Conservation (phyloP, 2,329 filamentous ascomycete genomes). For the Fusarium drepaniforme region DNA sequence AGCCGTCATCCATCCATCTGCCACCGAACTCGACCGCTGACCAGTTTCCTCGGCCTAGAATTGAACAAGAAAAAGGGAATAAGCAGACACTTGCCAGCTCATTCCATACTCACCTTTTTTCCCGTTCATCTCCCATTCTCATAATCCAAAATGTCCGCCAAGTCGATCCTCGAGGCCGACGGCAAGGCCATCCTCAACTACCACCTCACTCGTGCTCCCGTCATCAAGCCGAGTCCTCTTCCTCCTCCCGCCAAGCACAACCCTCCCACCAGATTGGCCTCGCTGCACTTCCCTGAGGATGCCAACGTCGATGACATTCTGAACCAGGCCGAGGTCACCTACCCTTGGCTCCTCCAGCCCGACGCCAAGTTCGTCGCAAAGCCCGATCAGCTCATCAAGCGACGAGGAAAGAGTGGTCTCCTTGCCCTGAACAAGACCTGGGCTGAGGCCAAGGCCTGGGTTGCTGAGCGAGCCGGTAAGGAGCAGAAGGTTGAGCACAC, state of each 20-base stretch:
- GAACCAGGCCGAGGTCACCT: conserved; percentile 95
- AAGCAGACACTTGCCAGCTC: conserved; percentile 44
- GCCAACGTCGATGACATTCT: conserved; percentile 85
- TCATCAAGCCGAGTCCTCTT: conserved; percentile 98
- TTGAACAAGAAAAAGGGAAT: conserved; percentile 39
- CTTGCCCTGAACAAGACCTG: conserved; percentile 97
- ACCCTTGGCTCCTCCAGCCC: conserved; percentile 90
- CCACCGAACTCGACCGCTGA: conserved; percentile 32
- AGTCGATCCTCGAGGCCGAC: conserved; percentile 98
- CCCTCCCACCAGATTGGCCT: conserved; percentile 88
- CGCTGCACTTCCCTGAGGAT: conserved; percentile 93
- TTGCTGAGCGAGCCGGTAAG: conserved; percentile 93
- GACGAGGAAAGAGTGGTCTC: conserved; percentile 98
- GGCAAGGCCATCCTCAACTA: conserved; percentile 99
- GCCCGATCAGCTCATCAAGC: conserved; percentile 99
- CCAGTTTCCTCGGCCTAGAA: conserved; percentile 31
- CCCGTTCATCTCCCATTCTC: conserved; percentile 39
- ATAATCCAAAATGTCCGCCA: conserved; percentile 68
- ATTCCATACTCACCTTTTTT: conserved; percentile 32
- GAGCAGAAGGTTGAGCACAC: conserved; percentile 92
- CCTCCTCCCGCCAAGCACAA: conserved; percentile 89
- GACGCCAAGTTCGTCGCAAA: conserved; percentile 97
- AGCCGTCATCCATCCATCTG: conserved; percentile 14
- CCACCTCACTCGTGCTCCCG: conserved; percentile 96
- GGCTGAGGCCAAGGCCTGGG: conserved; percentile 93